Evolutionary conservation across 441 rosid species (phyloP), one percentile per base, ranked within the genome.

Genomic region (Jatropha podagrica): DNA sequence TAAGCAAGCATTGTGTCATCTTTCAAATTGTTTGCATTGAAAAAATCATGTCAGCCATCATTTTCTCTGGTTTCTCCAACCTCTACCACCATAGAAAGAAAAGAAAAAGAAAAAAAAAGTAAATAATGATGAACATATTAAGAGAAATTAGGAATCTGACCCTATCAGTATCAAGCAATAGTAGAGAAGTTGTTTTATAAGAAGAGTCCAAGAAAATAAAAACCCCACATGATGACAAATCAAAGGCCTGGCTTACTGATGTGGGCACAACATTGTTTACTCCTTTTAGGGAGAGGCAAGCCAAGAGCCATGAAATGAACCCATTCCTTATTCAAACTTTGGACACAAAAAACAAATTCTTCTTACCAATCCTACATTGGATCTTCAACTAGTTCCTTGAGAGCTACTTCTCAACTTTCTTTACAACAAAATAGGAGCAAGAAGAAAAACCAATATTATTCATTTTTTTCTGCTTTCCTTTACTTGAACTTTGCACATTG

Each of bases 31-130:
- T 61, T 61, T 60, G 66, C 17, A 66, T 38, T 37, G 54, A 38
- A 42, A 74, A 62, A 61, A 77, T 65, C 40, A 59, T 32, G 80
- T 77, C 59, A 74, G 70, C 78, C 76, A 74, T 81, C 78, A 64
- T 73, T 76, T 68, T 64, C 59, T 61, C 1, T 37, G 41, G 54
- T 68, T 68, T 68, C 74, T 70, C 59, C 60, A 60, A 58, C 65
- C 69, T 59, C 72, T 48, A 44, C 78, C 71, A 14, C 68, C 63
- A 56, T 63, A 61, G 1, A 20, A 69, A 44, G 32, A 32, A 32
- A 32, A 32, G 32, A 2, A 32, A 32, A 32, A 0, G 1, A 15
- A 2, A 32, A 32, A 32, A 0, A 32, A 15, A 48, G 23, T 23
- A 7, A 54, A 72, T 67, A 42, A 41, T 76, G n/a, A 44, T 56